These are phyloP conservation scores for Talaromyces sp. DNA, from an alignment of 2,329 filamentous ascomycete genomes.

Conservation along the genomic window DNA sequence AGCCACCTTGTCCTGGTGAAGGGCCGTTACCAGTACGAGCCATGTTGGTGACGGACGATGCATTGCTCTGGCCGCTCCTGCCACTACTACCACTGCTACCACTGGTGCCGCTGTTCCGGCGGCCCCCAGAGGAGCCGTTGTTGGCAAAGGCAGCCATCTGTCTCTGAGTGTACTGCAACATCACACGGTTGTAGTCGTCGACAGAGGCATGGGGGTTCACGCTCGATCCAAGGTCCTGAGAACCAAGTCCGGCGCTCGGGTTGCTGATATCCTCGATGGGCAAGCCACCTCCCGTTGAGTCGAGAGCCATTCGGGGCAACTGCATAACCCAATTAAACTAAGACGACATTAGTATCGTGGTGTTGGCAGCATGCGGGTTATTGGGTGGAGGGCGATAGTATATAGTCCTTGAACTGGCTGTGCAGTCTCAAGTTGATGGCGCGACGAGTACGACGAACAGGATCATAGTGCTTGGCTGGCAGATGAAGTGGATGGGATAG, in stretches of 20 bases:
- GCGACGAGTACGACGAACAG: background rate
- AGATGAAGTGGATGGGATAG: background rate
- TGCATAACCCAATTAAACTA: constrained; percentile 3
- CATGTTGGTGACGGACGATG: constrained; percentile 17
- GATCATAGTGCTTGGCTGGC: too few relatives aligned
- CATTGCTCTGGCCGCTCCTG: constrained; percentile 25
- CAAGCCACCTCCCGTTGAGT: constrained; percentile 2
- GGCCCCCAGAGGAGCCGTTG: constrained; percentile 12
- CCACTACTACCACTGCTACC: constrained; percentile 21
- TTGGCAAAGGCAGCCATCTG: constrained; percentile 27
- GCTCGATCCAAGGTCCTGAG: background rate
- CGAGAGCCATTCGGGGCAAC: constrained; percentile 1
- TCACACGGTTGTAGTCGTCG: constrained; percentile 34
- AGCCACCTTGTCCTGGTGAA: constrained; percentile 12
- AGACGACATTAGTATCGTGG: background rate
- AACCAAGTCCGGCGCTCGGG: background rate
- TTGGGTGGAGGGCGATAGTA: background rate
- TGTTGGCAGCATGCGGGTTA: background rate
- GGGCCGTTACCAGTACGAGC: constrained; percentile 16
- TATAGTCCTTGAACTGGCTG: too few relatives aligned
- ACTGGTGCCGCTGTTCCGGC: constrained; percentile 5
- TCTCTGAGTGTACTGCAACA: constrained; percentile 33
- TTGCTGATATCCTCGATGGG: constrained; percentile 1
- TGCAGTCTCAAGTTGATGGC: background rate
- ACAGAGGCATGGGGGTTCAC: constrained; percentile 16